Evolutionary conservation across 495 filamentous ascomycete genomes (phyloP), one percentile per base, ranked within the genome.

Genomic region (Daldinia childiae): DNA sequence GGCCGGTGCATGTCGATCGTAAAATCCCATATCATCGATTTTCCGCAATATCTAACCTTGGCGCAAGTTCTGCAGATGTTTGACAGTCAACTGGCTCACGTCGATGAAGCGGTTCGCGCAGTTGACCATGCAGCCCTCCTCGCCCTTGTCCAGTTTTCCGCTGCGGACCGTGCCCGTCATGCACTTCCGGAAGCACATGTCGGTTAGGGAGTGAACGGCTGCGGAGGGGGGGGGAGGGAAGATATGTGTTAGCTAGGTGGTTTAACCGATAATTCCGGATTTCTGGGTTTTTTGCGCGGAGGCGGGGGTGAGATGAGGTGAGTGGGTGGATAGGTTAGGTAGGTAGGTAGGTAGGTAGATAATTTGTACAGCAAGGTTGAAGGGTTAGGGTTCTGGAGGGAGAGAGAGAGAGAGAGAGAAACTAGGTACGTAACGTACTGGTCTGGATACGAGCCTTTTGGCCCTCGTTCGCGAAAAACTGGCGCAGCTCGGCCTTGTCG

Each of bases 51-150:
- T 17, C 15, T 30, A 54, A 30, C 54, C 54, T n/a, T 36, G 29
- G 61, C 79, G 75, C 71, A 82, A 62, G 38, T 76, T 82, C 69
- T 93, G 87, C 77, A 99, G 78, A 75, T 97, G 92, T 83, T 89
- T 89, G 81, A 98, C 77, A 14, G 97, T 91, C 19, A 90, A 80
- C 55, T 91, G 77, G 81, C 94, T 94, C 58, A 92, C 86, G 81
- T 99, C 95, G 85, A 98, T 85, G 82, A 94, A 99, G 56, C 95
- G 87, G 67, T 96, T 92, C 51, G 98, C 92, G 76, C 95, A 99
- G 83, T 97, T 97, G 79, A 90, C 83, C 74, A 95, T 83, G 80
- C 95, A 99, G 5, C 82, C 74, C 82, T 93, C 89, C 84, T 99
- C 95, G 62, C 64, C 81, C 71, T 83, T 86, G 66, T 96, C 93